Evolutionary conservation across 306 rosid genomes (phyloP).

Genomic region (Ormosia emarginata): DNA sequence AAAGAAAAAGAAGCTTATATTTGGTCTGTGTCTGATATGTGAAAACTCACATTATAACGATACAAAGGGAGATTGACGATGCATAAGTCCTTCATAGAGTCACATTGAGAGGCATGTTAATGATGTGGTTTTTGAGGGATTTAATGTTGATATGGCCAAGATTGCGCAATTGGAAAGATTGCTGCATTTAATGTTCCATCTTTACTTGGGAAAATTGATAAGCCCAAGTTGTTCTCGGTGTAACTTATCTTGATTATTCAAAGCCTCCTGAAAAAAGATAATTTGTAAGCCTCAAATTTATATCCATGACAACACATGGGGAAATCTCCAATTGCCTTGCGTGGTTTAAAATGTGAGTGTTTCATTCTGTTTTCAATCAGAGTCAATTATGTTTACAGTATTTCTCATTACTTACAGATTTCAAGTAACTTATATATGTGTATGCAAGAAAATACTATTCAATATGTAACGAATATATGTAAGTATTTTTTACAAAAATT

Average conservation of each 20-base stretch:
- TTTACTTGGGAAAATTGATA: no score
- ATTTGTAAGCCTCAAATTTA: background rate
- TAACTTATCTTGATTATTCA: background rate
- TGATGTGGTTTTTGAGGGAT: conserved; percentile 1
- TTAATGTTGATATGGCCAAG: background rate
- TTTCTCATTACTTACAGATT: no score
- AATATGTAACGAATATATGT: no score
- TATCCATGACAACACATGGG: background rate
- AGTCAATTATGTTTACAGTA: no score
- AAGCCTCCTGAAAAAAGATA: background rate
- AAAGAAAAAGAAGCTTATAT: conserved; percentile 81
- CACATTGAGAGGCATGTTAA: background rate
- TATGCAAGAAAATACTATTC: no score
- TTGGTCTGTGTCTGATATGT: conserved; percentile 95
- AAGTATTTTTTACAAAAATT: no score
- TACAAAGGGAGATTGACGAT: background rate
- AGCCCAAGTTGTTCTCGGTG: no score
- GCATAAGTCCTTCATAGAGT: background rate
- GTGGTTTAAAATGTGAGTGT: background rate
- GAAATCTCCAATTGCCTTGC: background rate
- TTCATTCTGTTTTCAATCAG: background rate
- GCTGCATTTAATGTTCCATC: background rate
- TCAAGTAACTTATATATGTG: no score
- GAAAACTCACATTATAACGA: conserved; percentile 2
- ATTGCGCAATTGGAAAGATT: no score